Evolutionary conservation across 371 early-diverging fungal genomes (phyloP).

Genomic region (Mortierella polycephala): DNA sequence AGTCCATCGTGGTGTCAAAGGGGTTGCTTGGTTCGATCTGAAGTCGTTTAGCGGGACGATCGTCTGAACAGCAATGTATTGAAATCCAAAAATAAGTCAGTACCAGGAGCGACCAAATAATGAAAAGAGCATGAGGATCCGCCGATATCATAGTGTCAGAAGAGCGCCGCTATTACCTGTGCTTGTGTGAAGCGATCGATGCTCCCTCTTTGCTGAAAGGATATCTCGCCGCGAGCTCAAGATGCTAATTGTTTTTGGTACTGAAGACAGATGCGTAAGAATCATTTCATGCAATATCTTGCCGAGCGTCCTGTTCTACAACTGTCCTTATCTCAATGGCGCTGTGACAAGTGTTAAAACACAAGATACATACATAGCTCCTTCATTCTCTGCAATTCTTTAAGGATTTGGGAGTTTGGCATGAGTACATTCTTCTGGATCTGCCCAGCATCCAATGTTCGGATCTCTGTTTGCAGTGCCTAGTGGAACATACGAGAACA

Average conservation of each 20-base stretch:
- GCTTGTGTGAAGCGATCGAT: too few species aligned
- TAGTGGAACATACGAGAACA: background rate
- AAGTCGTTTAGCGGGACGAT: conserved; percentile 2
- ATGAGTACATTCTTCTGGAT: conserved; percentile 34
- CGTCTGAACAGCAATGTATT: too few species aligned
- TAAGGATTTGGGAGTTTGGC: conserved; percentile 24
- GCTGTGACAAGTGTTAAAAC: background rate
- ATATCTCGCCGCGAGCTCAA: too few species aligned
- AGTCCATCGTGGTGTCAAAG: conserved; percentile 13
- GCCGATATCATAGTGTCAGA: too few species aligned
- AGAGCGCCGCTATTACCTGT: too few species aligned
- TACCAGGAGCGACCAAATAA: background rate
- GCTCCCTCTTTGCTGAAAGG: too few species aligned
- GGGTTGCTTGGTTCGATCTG: conserved; percentile 12
- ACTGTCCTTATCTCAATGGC: background rate
- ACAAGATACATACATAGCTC: conserved; percentile 24
- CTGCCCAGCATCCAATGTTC: conserved; percentile 29
- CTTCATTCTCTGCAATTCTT: conserved; percentile 42
- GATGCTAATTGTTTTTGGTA: too few species aligned
- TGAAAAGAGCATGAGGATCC: background rate
- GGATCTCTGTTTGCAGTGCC: conserved; percentile 28
- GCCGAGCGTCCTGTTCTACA: too few species aligned
- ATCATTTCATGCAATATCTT: too few species aligned
- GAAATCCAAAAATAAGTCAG: background rate
- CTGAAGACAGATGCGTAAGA: too few species aligned